A percentile compares a stretch with the other conserved stretches of the same genome.
Evolutionary conservation across 1,284 basidiomycete species (phyloP).

Genomic region (Ceratobasidium sp.): DNA sequence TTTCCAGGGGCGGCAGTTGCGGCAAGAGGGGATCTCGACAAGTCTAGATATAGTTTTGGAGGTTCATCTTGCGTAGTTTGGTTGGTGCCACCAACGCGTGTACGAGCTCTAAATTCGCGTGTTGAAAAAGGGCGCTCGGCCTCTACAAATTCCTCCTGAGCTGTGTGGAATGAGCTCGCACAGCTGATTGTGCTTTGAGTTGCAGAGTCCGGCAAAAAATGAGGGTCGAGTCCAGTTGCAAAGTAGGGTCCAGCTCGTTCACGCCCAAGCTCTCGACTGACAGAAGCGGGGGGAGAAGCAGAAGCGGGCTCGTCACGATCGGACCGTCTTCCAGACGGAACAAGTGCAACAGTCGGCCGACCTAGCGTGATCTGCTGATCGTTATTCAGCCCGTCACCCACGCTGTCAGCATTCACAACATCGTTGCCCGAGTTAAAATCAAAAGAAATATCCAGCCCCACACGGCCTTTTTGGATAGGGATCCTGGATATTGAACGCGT

Average conservation of each 20-base stretch:
- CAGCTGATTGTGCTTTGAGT: slow-evolving; percentile 19
- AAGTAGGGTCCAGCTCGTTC: slow-evolving; percentile 32
- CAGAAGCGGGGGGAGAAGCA: slow-evolving; percentile 36
- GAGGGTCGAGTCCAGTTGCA: slow-evolving; percentile 30
- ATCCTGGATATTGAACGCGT: neutral
- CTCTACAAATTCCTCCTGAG: slow-evolving; percentile 19
- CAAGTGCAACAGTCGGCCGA: slow-evolving; percentile 38
- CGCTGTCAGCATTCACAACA: slow-evolving; percentile 24
- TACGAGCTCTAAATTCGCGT: neutral
- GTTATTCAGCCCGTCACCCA: slow-evolving; percentile 24
- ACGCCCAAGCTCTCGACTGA: slow-evolving; percentile 32
- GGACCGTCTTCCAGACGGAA: slow-evolving; percentile 35
- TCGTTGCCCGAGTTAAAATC: slow-evolving; percentile 34
- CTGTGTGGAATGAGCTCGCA: slow-evolving; percentile 23
- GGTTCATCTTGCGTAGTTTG: slow-evolving; percentile 5
- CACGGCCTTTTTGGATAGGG: slow-evolving; percentile 22
- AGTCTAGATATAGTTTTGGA: slow-evolving; percentile 22
- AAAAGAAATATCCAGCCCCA: slow-evolving; percentile 33
- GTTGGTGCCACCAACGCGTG: slow-evolving; percentile 24
- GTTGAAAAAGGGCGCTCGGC: neutral
- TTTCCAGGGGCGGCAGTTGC: slow-evolving; percentile 27
- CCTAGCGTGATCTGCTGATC: slow-evolving; percentile 35
- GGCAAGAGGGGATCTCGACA: slow-evolving; percentile 7
- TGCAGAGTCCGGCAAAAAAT: slow-evolving; percentile 9
- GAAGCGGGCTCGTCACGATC: slow-evolving; percentile 36